Evolutionary conservation across 2,329 filamentous ascomycete genomes (phyloP).

Genomic region (Aspergillus oerlinghausenensis): DNA sequence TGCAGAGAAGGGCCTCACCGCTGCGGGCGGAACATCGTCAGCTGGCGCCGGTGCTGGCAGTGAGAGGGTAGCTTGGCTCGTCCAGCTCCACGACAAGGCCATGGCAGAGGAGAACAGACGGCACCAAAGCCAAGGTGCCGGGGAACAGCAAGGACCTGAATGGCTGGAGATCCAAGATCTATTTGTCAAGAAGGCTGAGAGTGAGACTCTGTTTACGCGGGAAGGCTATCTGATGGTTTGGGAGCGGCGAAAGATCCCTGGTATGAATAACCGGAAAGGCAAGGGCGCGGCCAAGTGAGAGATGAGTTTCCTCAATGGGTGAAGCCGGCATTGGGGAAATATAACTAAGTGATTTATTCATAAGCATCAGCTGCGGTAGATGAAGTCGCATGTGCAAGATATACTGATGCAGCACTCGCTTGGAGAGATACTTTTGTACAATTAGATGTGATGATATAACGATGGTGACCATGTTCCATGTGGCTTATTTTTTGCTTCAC

Average conservation of each 20-base stretch:
- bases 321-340: background rate
- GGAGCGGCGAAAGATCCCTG: constrained; percentile 66
- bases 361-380: background rate
- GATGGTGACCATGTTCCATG: background rate
- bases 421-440: background rate
- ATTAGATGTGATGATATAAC: background rate
- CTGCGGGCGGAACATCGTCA: constrained; percentile 36
- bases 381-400: background rate
- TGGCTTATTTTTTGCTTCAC: background rate
- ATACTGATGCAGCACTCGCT: background rate
- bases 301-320: background rate
- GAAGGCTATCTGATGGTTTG: constrained; percentile 96
- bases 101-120: constrained; percentile 39
- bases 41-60: constrained; percentile 76
- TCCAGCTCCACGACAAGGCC: constrained; percentile 77
- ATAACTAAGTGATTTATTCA: background rate
- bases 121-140: constrained; percentile 20
- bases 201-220: constrained; percentile 83
- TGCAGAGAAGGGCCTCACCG: constrained; percentile 33
- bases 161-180: constrained; percentile 95
- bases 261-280: constrained; percentile 35
- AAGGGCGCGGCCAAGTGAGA: constrained; percentile 24
- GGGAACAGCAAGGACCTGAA: constrained; percentile 55
- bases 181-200: constrained; percentile 84
- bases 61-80: constrained; percentile 93